Evolutionary conservation across 2,329 filamentous ascomycete genomes (phyloP), one percentile per base, ranked within the genome.

Genomic region (Didymella glomerata): DNA sequence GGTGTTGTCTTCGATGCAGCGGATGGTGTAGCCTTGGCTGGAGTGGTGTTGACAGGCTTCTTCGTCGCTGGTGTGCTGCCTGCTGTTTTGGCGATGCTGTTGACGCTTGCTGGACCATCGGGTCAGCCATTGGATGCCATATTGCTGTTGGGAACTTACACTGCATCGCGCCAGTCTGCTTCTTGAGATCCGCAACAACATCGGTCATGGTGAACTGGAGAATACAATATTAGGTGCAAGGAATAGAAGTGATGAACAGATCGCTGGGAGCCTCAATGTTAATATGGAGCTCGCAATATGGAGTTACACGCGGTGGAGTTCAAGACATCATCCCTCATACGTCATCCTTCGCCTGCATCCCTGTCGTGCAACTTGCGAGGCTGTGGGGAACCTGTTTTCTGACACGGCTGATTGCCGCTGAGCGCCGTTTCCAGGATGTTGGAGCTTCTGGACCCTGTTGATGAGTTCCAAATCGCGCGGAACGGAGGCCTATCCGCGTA

Each of bases 81-180:
- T 56, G 70, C 69, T 14, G 68, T 57, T 55, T 76, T 77, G 7
- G 68, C 64, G 1, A 76, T 47, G 40, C 68, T 72, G 14, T 60
- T 67, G 54, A 76, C 61, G 52, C 71, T 71, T 40, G 71, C 74
- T 77, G 40, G 2, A 48, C 8, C 27, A 28, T 25, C 9, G 14
- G 25, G 32, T 67, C 34, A 65, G 58, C 16, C 5, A 16, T 20
- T 4, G 20, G 1, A n/a, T 22, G 13, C 1, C n/a, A 14, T n/a
- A 18, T 3, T 41, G 36, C 10, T 13, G 4, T 7, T 2, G 4
- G 41, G 2, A n/a, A 63, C 76, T 57, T 67, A 80, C 79, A 72
- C 70, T 80, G 73, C 34, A 80, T 71, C 20, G 73, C 75, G 59
- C 71, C 73, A 55, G 78, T 78, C 64, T 80, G 78, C 65, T 79